Evolutionary conservation across 495 filamentous ascomycete genomes (phyloP).

Genomic region (Penicillium goetzii): DNA sequence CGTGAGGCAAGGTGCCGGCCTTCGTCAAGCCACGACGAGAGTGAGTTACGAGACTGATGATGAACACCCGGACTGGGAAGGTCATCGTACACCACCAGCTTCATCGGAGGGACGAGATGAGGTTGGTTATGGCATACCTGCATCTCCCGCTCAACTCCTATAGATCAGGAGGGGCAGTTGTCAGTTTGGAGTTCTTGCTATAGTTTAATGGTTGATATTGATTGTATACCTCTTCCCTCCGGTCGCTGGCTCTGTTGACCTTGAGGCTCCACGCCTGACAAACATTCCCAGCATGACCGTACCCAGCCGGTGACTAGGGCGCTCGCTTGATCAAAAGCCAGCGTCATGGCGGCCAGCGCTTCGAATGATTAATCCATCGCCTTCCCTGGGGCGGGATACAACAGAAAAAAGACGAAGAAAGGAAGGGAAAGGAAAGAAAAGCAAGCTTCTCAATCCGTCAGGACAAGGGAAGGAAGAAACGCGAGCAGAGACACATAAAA

Average conservation of each 20-base stretch:
- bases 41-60: conserved; percentile 35
- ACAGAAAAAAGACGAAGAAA: conserved; percentile 12
- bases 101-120: conserved; percentile 52
- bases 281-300: conserved; percentile 46
- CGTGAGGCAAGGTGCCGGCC: conserved; percentile 49
- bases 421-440: conserved; percentile 20
- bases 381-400: conserved; percentile 20
- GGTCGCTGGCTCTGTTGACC: conserved; percentile 33
- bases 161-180: background rate
- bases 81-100: conserved; percentile 45
- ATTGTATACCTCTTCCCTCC: conserved; percentile 27
- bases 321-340: conserved; percentile 48
- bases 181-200: conserved; percentile 4
- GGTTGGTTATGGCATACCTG: conserved; percentile 55
- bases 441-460: background rate
- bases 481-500: conserved; percentile 17
- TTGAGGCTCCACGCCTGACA: conserved; percentile 30
- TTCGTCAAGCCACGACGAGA: conserved; percentile 48
- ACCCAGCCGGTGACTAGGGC: conserved; percentile 50
- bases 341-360: conserved; percentile 52
- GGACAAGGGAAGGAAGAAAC: conserved; percentile 18
- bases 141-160: conserved; percentile 50
- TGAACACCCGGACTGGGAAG: conserved; percentile 39
- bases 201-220: conserved; percentile 17
- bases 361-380: conserved; percentile 38